phyloP scores from a whole-genome alignment of 2,329 filamentous ascomycete species.

The Aspergillus fijiensis region DNA sequence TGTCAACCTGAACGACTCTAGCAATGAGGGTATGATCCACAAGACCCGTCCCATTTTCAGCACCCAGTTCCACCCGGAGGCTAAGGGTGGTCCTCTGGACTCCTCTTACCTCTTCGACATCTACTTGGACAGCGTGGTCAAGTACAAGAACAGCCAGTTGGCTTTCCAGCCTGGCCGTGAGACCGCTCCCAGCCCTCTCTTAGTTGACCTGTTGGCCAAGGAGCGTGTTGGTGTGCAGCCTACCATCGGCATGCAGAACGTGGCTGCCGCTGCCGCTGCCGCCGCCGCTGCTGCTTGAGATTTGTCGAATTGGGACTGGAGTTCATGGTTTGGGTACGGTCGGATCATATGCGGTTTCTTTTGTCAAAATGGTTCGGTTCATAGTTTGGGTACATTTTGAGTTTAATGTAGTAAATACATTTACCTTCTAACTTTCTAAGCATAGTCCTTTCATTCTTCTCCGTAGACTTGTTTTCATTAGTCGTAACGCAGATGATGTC shows the following conservation, averaged over 20 bases:
- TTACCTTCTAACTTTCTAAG: background rate
- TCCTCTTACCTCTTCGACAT: conserved; percentile 95
- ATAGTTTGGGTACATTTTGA: conserved; percentile 10
- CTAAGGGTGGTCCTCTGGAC: conserved; percentile 95
- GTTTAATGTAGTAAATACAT: background rate
- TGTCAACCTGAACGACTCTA: conserved; percentile 95
- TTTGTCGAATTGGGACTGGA: conserved; percentile 11
- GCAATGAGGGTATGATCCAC: conserved; percentile 97
- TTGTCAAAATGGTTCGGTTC: conserved; percentile 11
- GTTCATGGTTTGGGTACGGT: conserved; percentile 17
- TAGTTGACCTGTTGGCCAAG: conserved; percentile 89
- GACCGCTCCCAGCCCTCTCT: conserved; percentile 80
- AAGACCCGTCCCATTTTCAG: conserved; percentile 95
- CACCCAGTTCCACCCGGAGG: conserved; percentile 98
- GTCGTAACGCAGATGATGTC: too few relatives aligned
- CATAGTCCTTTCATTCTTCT: too few relatives aligned
- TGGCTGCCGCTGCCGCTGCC: conserved; percentile 35
- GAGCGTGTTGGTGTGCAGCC: conserved; percentile 89
- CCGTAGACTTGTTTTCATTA: background rate
- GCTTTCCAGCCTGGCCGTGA: conserved; percentile 71
- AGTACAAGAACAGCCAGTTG: conserved; percentile 81
- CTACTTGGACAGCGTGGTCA: conserved; percentile 84
- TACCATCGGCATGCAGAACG: conserved; percentile 55
- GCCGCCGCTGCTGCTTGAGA: conserved; percentile 26
- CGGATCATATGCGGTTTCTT: conserved; percentile 1